Evolutionary conservation across 805 yeast genomes (phyloP).

Genomic region (Clavispora fructus): DNA sequence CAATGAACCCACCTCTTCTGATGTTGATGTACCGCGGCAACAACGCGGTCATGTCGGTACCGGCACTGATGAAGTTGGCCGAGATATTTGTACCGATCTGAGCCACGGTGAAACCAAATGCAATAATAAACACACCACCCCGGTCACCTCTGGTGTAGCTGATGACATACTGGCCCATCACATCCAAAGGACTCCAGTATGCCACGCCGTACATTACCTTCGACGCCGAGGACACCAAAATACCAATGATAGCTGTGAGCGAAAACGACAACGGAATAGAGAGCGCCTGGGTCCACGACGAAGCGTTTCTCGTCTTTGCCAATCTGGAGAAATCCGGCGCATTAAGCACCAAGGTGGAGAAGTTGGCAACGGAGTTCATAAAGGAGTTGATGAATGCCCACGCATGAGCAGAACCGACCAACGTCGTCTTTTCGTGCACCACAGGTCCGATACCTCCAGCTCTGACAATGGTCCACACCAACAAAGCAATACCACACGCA

Average conservation of each 20-base stretch:
- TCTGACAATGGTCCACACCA: slow-evolving; percentile 1
- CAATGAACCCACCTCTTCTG: slow-evolving; percentile 1
- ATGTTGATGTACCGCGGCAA: slow-evolving; percentile 1
- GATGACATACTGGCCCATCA: not conserved
- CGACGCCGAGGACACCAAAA: slow-evolving; percentile 1
- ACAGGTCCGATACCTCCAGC: slow-evolving; percentile 2
- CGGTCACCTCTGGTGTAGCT: slow-evolving; percentile 1
- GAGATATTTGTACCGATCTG: slow-evolving; percentile 1
- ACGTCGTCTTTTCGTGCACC: not conserved
- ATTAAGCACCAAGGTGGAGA: slow-evolving; percentile 1
- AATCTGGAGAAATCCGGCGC: slow-evolving; percentile 2
- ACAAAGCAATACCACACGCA: slow-evolving; percentile 1
- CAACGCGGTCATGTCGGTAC: slow-evolving; percentile 2
- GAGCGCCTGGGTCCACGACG: slow-evolving; percentile 1
- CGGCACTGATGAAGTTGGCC: not conserved
- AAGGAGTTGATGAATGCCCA: slow-evolving; percentile 2
- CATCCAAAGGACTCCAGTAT: slow-evolving; percentile 2
- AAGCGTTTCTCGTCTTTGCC: slow-evolving; percentile 1
- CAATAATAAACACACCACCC: not conserved
- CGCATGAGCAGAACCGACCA: slow-evolving; percentile 1
- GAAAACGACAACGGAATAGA: slow-evolving; percentile 1
- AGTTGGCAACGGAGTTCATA: slow-evolving; percentile 1
- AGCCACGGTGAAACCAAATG: slow-evolving; percentile 1
- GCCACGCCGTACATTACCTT: not conserved
- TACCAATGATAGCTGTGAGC: slow-evolving; percentile 1